Evolutionary conservation across 352 stramenopile species (phyloP), one percentile per base, ranked within the genome.

Genomic region (Aphanomyces stellatus): DNA sequence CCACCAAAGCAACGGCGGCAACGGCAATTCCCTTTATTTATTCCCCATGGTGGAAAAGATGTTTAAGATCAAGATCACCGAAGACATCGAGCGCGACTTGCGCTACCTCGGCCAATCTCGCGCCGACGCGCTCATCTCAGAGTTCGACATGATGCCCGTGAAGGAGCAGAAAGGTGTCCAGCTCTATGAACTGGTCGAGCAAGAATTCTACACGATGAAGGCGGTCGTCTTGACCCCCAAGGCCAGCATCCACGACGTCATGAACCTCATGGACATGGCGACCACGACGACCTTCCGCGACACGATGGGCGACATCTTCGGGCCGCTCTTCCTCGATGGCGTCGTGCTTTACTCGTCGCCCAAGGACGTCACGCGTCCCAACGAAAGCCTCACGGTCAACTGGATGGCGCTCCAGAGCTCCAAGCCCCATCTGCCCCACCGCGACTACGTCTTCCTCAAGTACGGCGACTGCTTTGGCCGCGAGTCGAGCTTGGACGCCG

Each of bases 191-290:
- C 71, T 91, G 27, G 73, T 71, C 31, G 82, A 91, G 62, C 85
- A 90, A 53, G 85, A 93, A 66, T 91, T 93, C 69, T 92, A 83
- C 75, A 93, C 85, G 0, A 92, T 93, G 82, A 90, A 90, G 42
- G 83, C 80, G 42, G 82, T 91, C 41, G 78, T 81, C 1, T 40
- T 67, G 41, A 87, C 76, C 10, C 80, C 90, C 40, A 85, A 77
- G 63, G 82, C 83, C 3, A 79, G 78, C 19, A 74, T 93, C n/a
- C 72, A 79, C 22, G 83, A 94, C 41, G 82, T 94, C 55, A 92
- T 94, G 83, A 76, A 86, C 42, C 66, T 94, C 57, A 78, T 92
- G 51, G 72, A 76, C 51, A 92, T 92, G 85, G 78, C 88, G 17
- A 74, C 74, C 1, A 91, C 85, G 1, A 24, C 71, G 13, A 83